phyloP scores from a whole-genome alignment of 2,329 filamentous ascomycete genomes.

The Tolypocladium cylindrosporum region DNA sequence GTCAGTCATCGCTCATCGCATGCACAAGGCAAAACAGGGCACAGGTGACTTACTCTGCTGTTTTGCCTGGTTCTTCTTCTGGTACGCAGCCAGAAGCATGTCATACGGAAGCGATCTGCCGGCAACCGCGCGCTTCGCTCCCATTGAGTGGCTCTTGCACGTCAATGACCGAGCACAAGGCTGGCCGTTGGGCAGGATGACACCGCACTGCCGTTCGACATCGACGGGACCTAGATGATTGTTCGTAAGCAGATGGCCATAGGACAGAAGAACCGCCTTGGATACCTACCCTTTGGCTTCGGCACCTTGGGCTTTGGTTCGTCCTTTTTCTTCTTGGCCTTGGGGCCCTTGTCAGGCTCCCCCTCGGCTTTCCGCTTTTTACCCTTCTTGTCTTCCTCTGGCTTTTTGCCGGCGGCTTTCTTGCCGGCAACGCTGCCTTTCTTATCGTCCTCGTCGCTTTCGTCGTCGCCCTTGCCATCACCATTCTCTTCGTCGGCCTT shows the following conservation, averaged over 20 bases:
- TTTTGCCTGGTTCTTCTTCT: conserved; percentile 98
- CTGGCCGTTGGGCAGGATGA: conserved; percentile 72
- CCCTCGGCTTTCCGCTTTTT: conserved; percentile 72
- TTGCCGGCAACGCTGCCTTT: conserved; percentile 34
- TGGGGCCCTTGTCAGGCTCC: conserved; percentile 72
- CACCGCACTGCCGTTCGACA: conserved; percentile 89
- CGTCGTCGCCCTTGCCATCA: conserved; percentile 39
- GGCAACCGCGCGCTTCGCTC: conserved; percentile 79
- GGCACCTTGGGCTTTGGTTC: conserved; percentile 74
- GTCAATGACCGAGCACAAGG: conserved; percentile 82
- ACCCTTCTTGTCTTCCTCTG: conserved; percentile 54
- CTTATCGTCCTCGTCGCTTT: conserved; percentile 36
- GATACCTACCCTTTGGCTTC: conserved; percentile 63
- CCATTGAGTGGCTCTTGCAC: conserved; percentile 94
- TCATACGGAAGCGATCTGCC: conserved; percentile 85
- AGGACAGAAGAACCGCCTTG: background rate
- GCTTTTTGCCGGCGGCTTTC: conserved; percentile 61
- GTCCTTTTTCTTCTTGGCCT: conserved; percentile 92
- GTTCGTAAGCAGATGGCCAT: background rate
- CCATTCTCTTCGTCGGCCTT: conserved; percentile 39
- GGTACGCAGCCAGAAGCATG: conserved; percentile 78
- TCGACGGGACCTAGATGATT: conserved; percentile 62
- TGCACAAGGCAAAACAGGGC: background rate
- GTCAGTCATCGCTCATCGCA: background rate
- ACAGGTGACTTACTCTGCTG: conserved; percentile 66